phyloP scores from a whole-genome alignment of 108 stramenopile genomes.

The Nitzschia inconspicua region DNA sequence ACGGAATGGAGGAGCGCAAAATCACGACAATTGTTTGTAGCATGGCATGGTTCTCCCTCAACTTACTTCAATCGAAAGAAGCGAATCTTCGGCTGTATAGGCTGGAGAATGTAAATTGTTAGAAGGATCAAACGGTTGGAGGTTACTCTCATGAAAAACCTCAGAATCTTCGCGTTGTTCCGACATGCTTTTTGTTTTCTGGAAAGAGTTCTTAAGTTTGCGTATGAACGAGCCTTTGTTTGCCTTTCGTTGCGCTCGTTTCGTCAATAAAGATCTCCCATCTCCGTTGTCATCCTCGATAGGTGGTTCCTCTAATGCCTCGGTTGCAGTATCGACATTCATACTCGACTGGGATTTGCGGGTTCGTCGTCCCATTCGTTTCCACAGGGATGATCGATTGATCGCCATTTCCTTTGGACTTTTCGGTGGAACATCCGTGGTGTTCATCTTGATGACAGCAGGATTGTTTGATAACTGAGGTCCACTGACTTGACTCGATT shows the following conservation, averaged over 20 bases:
- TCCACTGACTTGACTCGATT: too few relatives aligned
- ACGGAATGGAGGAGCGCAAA: not conserved
- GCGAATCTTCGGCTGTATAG: constrained; percentile 11
- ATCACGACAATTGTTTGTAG: not conserved
- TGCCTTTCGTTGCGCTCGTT: not conserved
- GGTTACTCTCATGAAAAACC: not conserved
- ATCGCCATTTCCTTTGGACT: too few relatives aligned
- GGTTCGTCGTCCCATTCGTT: constrained; percentile 2
- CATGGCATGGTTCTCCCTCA: not conserved
- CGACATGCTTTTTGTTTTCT: not conserved
- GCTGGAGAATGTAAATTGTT: constrained; percentile 18
- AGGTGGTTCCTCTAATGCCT: not conserved
- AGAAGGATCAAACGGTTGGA: not conserved
- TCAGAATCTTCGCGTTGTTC: not conserved
- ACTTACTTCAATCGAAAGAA: constrained; percentile 24
- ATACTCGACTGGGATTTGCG: not conserved
- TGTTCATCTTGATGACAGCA: too few relatives aligned
- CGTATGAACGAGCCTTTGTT: not conserved
- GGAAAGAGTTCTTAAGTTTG: constrained; percentile 6
- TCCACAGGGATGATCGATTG: constrained; percentile 2
- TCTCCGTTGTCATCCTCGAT: constrained; percentile 1
- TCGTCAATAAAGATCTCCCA: not conserved
- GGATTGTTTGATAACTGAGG: too few relatives aligned
- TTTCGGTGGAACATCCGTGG: too few relatives aligned
- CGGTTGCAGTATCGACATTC: not conserved